Base-by-base conservation (phyloP, 140 eudicot genomes). In the Stevia rebaudiana region DNA sequence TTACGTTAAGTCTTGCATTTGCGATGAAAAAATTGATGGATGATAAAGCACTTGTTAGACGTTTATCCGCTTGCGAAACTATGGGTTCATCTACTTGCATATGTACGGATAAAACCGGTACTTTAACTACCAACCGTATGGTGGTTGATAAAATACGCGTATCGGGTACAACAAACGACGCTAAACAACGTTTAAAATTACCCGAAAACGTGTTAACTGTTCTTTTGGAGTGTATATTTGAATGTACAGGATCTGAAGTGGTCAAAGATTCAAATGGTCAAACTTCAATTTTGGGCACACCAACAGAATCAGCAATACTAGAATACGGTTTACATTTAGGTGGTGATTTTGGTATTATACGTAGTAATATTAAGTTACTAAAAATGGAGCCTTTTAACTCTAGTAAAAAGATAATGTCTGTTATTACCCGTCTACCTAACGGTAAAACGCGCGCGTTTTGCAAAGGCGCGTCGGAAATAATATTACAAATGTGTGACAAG, bases 21-120 rank as follows among this genome's bases (percentile, higher is more conserved):
- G 95, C 90, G 11, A 86, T 75, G 97, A 84, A 90, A 58, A 84
- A 86, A 72, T 84, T 90, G 95, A 90, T 90, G 97, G 84, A 90
- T 11, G 95, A 86, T 31, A 83, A 80, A 35, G 95, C 95, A 25
- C 95, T 86, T 41, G 90, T 83, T 25, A 82, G 95, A 61, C 81
- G 83, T 55, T 72, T 86, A 9, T 87, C 90, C 0, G 95, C 95
- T 10, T 86, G 95, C 22, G 95, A 86, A 75, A 86, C 95, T 7
- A 86, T 86, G 95, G 95, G 95, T 40, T 86, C 95, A 2, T 82
- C 95, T 19, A 86, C 90, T 6, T 75, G 60, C 40, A 86, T 86
- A 50, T 86, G 95, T 44, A 86, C 87, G 25, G 95, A 86, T 44
- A 86, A 86, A 73, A 86, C 90, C 0, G 94, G 94, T n/a, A 83